These are phyloP conservation scores for Rhexocercosporidium sp. DNA, from an alignment of 2,329 filamentous ascomycete species.

Conservation along the genomic window DNA sequence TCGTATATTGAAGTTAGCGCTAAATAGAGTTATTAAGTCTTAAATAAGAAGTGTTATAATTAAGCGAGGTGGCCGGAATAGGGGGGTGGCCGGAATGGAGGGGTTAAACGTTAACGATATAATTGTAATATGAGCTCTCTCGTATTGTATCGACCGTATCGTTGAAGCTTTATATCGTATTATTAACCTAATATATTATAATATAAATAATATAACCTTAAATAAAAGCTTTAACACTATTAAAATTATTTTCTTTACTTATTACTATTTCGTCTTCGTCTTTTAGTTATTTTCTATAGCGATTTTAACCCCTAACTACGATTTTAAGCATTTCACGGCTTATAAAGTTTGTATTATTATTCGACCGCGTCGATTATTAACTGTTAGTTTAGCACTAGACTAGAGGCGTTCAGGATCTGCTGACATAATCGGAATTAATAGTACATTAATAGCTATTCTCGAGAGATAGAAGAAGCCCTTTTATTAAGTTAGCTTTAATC, in stretches of 20 bases:
- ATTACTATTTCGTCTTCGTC: not conserved
- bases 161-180: not conserved
- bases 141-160: not conserved
- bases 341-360: not conserved
- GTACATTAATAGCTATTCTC: too few species aligned
- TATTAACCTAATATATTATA: not conserved
- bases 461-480: not conserved
- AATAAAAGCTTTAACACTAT: not conserved
- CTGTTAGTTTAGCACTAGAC: not conserved
- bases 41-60: too few species aligned
- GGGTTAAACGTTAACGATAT: not conserved
- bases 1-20: too few species aligned
- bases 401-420: too few species aligned
- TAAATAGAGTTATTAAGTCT: too few species aligned
- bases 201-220: too few species aligned
- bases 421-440: too few species aligned
- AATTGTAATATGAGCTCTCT: not conserved
- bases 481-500: not conserved
- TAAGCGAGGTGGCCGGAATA: too few species aligned
- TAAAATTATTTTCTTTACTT: not conserved
- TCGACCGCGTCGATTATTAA: not conserved
- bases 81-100: too few species aligned
- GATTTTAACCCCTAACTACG: not conserved
- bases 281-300: not conserved
- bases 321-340: not conserved